Evolutionary conservation across 2,329 filamentous ascomycete genomes (phyloP).

Genomic region (Lasiodiplodia theobromae): DNA sequence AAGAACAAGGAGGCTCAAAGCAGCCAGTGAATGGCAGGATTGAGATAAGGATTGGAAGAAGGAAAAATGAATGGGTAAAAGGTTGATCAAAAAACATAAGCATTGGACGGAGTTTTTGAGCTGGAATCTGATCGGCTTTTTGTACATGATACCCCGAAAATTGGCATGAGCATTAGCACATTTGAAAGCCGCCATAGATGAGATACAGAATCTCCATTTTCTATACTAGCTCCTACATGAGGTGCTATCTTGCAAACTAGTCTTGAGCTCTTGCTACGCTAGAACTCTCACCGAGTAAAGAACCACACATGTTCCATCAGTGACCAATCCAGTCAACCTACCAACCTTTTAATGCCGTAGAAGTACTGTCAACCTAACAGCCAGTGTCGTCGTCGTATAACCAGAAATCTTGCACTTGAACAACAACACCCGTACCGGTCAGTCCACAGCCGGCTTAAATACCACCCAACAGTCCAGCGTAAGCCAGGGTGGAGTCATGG

Average conservation of each 20-base stretch:
- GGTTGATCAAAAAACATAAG: neutral
- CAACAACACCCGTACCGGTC: neutral
- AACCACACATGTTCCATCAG: neutral
- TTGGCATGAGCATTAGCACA: neutral
- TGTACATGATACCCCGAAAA: neutral
- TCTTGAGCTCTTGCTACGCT: neutral
- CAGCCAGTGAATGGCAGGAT: neutral
- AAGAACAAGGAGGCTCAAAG: neutral
- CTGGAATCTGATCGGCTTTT: neutral
- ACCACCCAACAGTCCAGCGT: neutral
- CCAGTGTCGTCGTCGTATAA: neutral
- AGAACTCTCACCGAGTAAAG: neutral
- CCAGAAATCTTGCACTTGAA: neutral
- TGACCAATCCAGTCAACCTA: neutral
- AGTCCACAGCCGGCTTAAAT: neutral
- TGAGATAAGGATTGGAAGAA: neutral
- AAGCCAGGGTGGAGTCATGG: neutral
- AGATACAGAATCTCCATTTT: neutral
- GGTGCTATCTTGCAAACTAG: neutral
- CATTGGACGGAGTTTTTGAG: neutral
- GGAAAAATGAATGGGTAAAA: neutral
- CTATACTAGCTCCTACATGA: too few species aligned
- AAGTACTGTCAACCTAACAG: neutral
- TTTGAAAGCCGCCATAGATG: neutral
- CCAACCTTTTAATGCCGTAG: neutral